Conservation (phyloP, 805 yeast genomes). For the Metschnikowia continentalis region DNA sequence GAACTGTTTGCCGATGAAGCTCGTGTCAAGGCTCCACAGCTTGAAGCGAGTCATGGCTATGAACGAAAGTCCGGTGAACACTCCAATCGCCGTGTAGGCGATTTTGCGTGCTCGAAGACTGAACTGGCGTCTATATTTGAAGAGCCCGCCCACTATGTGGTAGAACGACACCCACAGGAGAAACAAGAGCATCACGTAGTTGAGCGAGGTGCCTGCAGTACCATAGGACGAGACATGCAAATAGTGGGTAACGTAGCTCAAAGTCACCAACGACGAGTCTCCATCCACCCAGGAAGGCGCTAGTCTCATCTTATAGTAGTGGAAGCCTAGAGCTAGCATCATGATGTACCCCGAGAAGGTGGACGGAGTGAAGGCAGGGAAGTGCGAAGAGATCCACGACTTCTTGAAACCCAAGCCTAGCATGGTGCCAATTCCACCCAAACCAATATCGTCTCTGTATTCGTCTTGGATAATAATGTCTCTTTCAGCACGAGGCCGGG, state of each 20-base stretch:
- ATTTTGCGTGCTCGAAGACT: constrained; percentile 37
- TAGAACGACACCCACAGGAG: constrained; percentile 34
- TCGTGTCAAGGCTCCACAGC: constrained; percentile 20
- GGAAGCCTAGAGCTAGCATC: constrained; percentile 42
- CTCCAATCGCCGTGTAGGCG: constrained; percentile 41
- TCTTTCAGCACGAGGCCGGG: constrained; percentile 1
- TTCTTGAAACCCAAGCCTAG: constrained; percentile 52
- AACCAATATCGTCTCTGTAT: constrained; percentile 45
- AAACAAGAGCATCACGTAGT: constrained; percentile 14
- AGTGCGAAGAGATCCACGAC: constrained; percentile 38
- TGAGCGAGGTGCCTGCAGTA: constrained; percentile 9
- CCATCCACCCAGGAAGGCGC: constrained; percentile 57
- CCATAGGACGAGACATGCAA: constrained; percentile 14
- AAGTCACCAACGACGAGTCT: constrained; percentile 53
- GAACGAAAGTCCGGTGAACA: constrained; percentile 32
- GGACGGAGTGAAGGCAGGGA: constrained; percentile 52
- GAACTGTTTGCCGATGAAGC: constrained; percentile 29
- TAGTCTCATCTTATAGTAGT: constrained; percentile 44
- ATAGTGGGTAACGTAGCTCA: constrained; percentile 45
- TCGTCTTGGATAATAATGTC: constrained; percentile 27
- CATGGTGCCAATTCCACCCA: constrained; percentile 58
- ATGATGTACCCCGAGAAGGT: constrained; percentile 58
- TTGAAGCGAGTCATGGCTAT: constrained; percentile 31
- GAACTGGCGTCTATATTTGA: constrained; percentile 42
- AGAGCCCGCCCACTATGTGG: constrained; percentile 53